Conservation (phyloP, 23 red algal species). For the Agarophyton chilense region DNA sequence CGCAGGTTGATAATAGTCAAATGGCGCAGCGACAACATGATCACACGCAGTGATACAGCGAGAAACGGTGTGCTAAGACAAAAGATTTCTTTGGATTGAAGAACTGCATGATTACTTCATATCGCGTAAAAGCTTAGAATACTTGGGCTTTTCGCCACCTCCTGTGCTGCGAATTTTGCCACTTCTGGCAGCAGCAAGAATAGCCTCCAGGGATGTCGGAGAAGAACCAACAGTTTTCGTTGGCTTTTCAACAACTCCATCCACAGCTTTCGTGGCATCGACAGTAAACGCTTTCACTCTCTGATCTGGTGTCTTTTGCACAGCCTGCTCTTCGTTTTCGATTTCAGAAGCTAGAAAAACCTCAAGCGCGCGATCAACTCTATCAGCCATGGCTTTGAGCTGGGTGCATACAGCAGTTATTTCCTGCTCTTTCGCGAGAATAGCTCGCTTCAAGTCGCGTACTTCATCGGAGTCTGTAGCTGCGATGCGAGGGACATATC, state of each 20-base stretch:
- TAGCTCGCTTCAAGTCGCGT: conserved; percentile 54
- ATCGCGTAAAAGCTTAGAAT: conserved; percentile 60
- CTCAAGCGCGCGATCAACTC: conserved; percentile 33
- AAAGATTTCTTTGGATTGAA: neutral
- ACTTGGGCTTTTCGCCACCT: conserved; percentile 49
- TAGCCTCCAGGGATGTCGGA: conserved; percentile 57
- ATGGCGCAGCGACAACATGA: neutral
- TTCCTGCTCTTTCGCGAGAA: conserved; percentile 60
- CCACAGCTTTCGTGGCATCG: conserved; percentile 8
- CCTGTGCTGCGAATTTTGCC: neutral
- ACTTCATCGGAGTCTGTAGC: conserved; percentile 54
- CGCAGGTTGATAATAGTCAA: neutral
- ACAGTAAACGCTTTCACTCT: conserved; percentile 6
- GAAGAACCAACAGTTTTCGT: neutral
- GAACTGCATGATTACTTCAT: conserved; percentile 31
- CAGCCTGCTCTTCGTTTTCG: neutral
- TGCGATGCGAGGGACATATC: conserved; percentile 34
- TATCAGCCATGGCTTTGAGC: conserved; percentile 34
- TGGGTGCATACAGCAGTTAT: conserved; percentile 17
- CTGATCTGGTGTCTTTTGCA: neutral
- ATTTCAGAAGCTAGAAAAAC: conserved; percentile 35
- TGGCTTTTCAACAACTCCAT: neutral
- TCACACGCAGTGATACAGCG: no score
- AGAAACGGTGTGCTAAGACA: neutral
- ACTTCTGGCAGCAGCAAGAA: conserved; percentile 51